Percentiles rank a stretch among this genome's conserved stretches.
Conservation (phyloP, 1,284 basidiomycete genomes). For the Ustilago tritici region DNA sequence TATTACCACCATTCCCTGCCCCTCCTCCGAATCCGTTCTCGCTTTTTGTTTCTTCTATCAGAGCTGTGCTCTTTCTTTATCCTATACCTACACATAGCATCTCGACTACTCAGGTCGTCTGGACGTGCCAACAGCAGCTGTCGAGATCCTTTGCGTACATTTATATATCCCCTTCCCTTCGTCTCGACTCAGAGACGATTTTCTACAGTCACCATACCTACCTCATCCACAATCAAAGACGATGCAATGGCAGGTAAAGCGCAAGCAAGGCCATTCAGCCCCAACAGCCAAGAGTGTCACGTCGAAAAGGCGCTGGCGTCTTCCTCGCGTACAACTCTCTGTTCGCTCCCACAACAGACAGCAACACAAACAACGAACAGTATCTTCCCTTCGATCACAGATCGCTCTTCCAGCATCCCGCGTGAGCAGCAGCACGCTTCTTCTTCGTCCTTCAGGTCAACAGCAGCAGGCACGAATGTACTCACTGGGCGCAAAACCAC, state of each 20-base stretch:
- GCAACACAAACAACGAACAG: neutral
- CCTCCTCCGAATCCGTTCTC: constrained; percentile 4
- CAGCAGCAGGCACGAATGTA: neutral
- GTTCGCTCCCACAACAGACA: constrained; percentile 16
- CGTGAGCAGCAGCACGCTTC: constrained; percentile 12
- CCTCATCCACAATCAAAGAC: constrained; percentile 9
- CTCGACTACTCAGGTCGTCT: constrained; percentile 33
- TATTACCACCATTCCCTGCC: constrained; percentile 29
- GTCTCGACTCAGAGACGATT: constrained; percentile 31
- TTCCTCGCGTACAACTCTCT: constrained; percentile 31
- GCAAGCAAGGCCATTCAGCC: constrained; percentile 16
- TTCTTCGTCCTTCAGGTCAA: constrained; percentile 5
- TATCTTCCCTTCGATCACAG: constrained; percentile 9
- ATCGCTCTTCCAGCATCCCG: constrained; percentile 14
- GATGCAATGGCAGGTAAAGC: constrained; percentile 42
- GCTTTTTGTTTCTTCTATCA: constrained; percentile 32
- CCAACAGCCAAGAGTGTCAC: constrained; percentile 13
- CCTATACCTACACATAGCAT: neutral
- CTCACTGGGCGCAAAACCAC: neutral
- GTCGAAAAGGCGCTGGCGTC: constrained; percentile 42
- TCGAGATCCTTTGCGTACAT: constrained; percentile 16
- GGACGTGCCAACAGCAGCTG: constrained; percentile 23
- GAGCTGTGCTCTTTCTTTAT: constrained; percentile 44
- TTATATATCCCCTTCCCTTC: constrained; percentile 2
- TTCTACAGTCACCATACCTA: constrained; percentile 20